Base-by-base conservation (phyloP, 257 asterid genomes). In the Vinca minor region DNA sequence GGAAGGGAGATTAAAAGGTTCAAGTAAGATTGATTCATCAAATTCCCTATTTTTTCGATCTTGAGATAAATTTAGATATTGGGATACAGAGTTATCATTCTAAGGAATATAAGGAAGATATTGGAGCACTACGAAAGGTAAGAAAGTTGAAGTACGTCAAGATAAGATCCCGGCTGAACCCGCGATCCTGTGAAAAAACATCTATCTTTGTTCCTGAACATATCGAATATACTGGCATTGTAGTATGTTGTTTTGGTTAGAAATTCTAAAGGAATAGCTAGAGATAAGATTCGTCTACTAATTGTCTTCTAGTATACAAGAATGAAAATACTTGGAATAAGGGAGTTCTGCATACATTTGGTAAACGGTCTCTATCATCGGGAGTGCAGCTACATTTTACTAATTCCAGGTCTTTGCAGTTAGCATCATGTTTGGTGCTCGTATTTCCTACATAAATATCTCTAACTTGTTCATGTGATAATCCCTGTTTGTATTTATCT, bases 401-500 rank as follows among this genome's bases (percentile, higher is more conserved):
- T 28, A 42, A 14, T 42, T 62, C 5, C 5, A 3, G 23, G 42
- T 29, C 1, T 42, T 48, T 25, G 28, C 25, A 48, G 34, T 15
- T 28, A 9, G 50, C 11, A 18, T 49, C 21, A 25, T 38, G 34
- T 15, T 28, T 59, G 38, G 39, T 59, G 57, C 17, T 39, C 14
- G 26, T 47, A 45, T n/a, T n/a, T 6, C 28, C 56, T 47, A 15
- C 36, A 18, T 17, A 70, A 63, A 25, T 52, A 49, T 45, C 28
- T 64, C 9, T 31, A 20, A 31, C 50, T 44, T 47, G 46, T 55
- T 39, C 18, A 57, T 55, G 48, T n/a, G 10, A 32, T 34, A 26
- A 20, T 25, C 70, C 62, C 54, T 74, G 13, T 26, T 57, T 28
- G 14, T 45, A 15, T 67, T 66, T 1, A 49, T 42, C 64, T 53